Evolutionary conservation across 2,329 filamentous ascomycete species (phyloP).

Genomic region (Mollisia scopiformis): DNA sequence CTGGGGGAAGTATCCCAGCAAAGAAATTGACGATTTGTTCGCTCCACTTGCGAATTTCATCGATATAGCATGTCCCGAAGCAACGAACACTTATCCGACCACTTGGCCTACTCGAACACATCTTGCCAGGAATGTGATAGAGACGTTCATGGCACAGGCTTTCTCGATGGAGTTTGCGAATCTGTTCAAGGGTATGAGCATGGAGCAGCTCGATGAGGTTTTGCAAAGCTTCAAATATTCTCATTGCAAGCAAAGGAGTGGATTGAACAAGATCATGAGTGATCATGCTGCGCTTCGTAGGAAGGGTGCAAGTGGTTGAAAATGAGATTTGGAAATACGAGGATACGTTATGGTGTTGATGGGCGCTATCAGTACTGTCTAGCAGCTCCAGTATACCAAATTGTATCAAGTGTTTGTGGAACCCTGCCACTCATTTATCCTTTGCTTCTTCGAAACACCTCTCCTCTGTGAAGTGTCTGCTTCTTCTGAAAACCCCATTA

Average conservation of each 20-base stretch:
- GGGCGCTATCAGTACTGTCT: neutral
- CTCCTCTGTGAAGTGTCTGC: too few relatives aligned
- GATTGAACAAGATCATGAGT: conserved; percentile 30
- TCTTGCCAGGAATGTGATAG: conserved; percentile 46
- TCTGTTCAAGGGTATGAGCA: conserved; percentile 52
- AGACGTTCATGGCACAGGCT: conserved; percentile 53
- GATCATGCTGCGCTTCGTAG: conserved; percentile 20
- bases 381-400: neutral
- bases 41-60: conserved; percentile 31
- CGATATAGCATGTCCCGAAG: conserved; percentile 47
- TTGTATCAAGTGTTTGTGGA: neutral
- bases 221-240: conserved; percentile 53
- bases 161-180: conserved; percentile 57
- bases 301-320: neutral
- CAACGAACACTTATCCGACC: conserved; percentile 27
- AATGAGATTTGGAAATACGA: neutral
- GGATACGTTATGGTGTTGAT: neutral
- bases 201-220: conserved; percentile 54
- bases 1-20: conserved; percentile 49
- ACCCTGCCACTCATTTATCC: too few relatives aligned
- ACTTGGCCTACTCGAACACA: conserved; percentile 55
- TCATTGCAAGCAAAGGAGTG: conserved; percentile 50
- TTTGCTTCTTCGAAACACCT: too few relatives aligned
- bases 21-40: conserved; percentile 36
- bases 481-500: too few relatives aligned